phyloP scores from a whole-genome alignment of 2,329 filamentous ascomycete species.

The Penicillium sp. region DNA sequence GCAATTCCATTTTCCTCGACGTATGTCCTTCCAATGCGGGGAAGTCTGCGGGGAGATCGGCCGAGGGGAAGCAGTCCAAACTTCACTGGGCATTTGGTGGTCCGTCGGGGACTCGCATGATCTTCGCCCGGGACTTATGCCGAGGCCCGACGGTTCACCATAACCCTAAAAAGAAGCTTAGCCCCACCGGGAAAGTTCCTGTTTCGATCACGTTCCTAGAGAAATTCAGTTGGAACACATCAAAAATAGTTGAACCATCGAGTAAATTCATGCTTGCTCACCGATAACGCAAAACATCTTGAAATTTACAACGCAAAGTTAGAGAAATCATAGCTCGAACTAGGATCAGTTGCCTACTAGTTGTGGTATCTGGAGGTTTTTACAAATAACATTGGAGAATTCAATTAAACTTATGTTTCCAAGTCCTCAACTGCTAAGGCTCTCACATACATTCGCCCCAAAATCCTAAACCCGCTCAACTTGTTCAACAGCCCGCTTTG shows the following conservation, averaged over 20 bases:
- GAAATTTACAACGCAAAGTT: no score
- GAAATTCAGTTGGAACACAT: no score
- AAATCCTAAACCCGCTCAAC: constrained; percentile 2
- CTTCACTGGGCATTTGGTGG: not conserved
- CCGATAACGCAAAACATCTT: no score
- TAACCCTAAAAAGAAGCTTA: not conserved
- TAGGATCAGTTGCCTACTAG: no score
- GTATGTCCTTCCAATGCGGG: not conserved
- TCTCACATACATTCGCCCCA: not conserved
- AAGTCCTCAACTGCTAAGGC: not conserved
- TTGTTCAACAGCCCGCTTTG: constrained; percentile 9
- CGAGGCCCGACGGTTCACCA: not conserved
- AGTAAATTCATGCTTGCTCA: no score
- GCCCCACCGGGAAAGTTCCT: not conserved
- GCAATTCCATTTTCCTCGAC: not conserved
- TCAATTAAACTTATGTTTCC: not conserved
- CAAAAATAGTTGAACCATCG: no score
- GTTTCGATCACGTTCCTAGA: not conserved
- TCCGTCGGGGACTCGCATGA: not conserved
- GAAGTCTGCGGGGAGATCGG: not conserved
- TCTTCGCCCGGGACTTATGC: not conserved
- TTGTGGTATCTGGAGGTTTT: no score
- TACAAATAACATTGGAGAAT: not conserved
- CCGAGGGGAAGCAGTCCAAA: no score
- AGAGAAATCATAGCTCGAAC: no score